Conservation (phyloP, 441 rosid species). For the Raphanus hybrid region DNA sequence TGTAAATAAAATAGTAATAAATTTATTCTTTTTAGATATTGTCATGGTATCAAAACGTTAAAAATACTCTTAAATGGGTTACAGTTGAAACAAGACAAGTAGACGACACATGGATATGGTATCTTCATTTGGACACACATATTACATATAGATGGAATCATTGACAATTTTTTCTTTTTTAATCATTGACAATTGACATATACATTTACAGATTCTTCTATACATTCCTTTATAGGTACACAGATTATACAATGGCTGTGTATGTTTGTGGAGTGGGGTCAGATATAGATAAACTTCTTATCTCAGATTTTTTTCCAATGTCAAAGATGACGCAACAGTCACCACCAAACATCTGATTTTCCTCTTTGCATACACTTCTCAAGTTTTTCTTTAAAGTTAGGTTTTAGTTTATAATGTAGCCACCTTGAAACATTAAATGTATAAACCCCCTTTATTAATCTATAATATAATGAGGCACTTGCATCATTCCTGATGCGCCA, state of each 20-base stretch:
- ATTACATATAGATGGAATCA: slow-evolving; percentile 13
- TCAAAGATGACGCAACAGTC: slow-evolving; percentile 43
- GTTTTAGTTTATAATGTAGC: slow-evolving; percentile 5
- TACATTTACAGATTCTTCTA: slow-evolving; percentile 18
- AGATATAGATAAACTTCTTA: slow-evolving; percentile 41
- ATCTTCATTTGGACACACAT: slow-evolving; percentile 32
- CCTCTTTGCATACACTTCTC: slow-evolving; percentile 1
- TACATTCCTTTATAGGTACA: slow-evolving; percentile 18
- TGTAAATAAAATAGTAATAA: too few species aligned
- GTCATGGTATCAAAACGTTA: too few species aligned
- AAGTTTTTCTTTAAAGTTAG: neutral
- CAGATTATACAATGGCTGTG: neutral
- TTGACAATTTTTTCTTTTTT: neutral
- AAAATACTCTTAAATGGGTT: slow-evolving; percentile 1
- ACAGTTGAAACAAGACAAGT: slow-evolving; percentile 4
- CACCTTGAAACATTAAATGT: slow-evolving; percentile 22
- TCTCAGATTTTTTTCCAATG: slow-evolving; percentile 30
- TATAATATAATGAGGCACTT: too few species aligned
- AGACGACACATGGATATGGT: slow-evolving; percentile 37
- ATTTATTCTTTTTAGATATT: too few species aligned
- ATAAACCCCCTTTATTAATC: neutral
- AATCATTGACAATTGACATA: slow-evolving; percentile 12
- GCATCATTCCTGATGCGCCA: too few species aligned
- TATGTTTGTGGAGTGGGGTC: slow-evolving; percentile 27
- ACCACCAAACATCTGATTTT: slow-evolving; percentile 29